Evolutionary conservation across 108 stramenopile species (phyloP), one percentile per base, ranked within the genome.

Genomic region (Asterionellopsis glacialis): DNA sequence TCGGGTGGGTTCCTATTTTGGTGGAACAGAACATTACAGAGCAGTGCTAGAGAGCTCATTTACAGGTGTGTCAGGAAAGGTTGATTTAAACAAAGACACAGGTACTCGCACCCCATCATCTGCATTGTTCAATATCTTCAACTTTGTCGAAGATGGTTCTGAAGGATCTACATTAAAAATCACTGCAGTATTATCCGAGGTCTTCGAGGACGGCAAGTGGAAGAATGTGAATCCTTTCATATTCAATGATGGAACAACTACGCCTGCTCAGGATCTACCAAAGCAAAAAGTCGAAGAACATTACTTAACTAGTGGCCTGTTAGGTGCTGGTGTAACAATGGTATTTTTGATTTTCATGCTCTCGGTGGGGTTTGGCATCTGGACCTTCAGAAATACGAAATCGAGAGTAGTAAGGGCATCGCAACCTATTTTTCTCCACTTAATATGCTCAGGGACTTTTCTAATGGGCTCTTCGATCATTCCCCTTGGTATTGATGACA

Each of bases 391-490:
- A 1, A 18, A 78, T 49, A 59, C 70, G 22, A 40, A 61, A 0
- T 67, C 68, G 38, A 57, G 71, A 11, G 81, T 82, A 13, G 66
- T 82, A 11, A 67, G 61, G 57, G 51, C 74, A 10, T 44, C 63
- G 11, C 81, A 82, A 48, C 57, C 70, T 18, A 63, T 73, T 48
- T 82, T 75, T 38, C 59, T 78, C 27, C 27, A 68, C 5, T 45
- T 78, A 27, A 64, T 82, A 24, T 78, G 76, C 24, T 16, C 78
- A 9, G 81, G 81, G 11, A 55, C 73, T 11, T 65, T 75, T 19
- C 41, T 82, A 0, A 67, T 65, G n/a, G 47, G 64, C 1, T 51
- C 73, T 11, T 19, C 81, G 28, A 66, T 78, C 16, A 73, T 78
- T 43, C 66, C 70, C 13, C 49, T 77, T n/a, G 24, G 41, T 15